phyloP scores from a whole-genome alignment of 2,329 filamentous ascomycete species.

The Parastagonospora avenae region DNA sequence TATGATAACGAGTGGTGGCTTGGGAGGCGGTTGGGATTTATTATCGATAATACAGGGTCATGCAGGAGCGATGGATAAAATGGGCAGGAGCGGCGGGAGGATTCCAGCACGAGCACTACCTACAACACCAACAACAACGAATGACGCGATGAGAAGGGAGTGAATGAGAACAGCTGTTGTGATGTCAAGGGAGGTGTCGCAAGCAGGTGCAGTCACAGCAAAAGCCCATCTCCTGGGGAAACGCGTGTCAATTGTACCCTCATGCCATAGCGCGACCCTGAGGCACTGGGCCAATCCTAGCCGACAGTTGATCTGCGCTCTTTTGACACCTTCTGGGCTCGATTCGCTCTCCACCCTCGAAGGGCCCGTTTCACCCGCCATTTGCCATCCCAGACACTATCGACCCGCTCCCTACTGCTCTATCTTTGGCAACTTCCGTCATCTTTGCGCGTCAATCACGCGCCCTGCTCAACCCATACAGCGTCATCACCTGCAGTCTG shows the following conservation, averaged over 20 bases:
- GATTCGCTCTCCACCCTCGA: slow-evolving; percentile 5
- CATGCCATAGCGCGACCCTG: slow-evolving; percentile 10
- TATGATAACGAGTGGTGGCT: slow-evolving; percentile 15
- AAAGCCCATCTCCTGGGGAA: slow-evolving; percentile 2
- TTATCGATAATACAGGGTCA: slow-evolving; percentile 19
- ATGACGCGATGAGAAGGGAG: not conserved
- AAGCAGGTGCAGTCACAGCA: slow-evolving; percentile 8
- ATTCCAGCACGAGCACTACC: not conserved
- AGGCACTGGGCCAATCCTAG: not conserved
- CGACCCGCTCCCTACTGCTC: slow-evolving; percentile 9
- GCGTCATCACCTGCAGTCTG: slow-evolving; percentile 1
- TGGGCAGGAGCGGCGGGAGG: slow-evolving; percentile 16
- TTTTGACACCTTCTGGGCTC: not conserved
- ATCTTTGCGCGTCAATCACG: not conserved
- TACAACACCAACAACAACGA: not conserved
- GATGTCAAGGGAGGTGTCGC: not conserved
- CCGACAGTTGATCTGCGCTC: not conserved
- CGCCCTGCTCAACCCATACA: slow-evolving; percentile 5
- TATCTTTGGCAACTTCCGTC: slow-evolving; percentile 17
- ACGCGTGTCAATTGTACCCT: slow-evolving; percentile 12
- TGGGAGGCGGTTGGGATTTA: slow-evolving; percentile 14
- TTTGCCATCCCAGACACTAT: slow-evolving; percentile 6
- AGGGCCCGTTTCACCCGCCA: slow-evolving; percentile 17
- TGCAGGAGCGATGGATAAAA: slow-evolving; percentile 9
- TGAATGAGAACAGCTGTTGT: no score